Percentiles rank a stretch among this genome's conserved stretches.
Evolutionary conservation across 495 filamentous ascomycete species (phyloP).

Genomic region (Cercophora samala): DNA sequence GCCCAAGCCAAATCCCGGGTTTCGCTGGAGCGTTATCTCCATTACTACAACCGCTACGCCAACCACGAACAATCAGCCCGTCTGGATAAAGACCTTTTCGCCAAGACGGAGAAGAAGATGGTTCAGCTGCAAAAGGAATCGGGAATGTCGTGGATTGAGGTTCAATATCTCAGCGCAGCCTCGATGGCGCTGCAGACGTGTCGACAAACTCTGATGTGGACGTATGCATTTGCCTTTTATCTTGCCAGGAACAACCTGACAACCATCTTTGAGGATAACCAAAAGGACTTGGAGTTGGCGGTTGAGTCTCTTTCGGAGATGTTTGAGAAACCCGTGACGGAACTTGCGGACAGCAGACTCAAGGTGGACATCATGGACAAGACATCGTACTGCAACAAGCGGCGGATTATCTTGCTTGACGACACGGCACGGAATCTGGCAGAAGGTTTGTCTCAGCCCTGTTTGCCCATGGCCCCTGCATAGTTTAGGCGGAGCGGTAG

Average conservation of each 20-base stretch:
- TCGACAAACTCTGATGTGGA: conserved; percentile 97
- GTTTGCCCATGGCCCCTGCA: too few relatives aligned
- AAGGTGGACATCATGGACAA: conserved; percentile 99
- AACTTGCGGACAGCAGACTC: conserved; percentile 66
- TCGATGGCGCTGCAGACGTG: conserved; percentile 94
- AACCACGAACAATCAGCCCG: conserved; percentile 98
- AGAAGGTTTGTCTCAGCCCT: conserved; percentile 58
- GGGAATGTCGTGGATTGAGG: conserved; percentile 98
- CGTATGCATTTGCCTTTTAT: conserved; percentile 97
- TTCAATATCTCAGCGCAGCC: conserved; percentile 90
- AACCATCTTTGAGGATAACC: conserved; percentile 97
- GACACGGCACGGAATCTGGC: conserved; percentile 90
- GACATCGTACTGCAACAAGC: conserved; percentile 91
- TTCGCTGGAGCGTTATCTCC: conserved; percentile 87
- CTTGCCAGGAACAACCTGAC: conserved; percentile 91
- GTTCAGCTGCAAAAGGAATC: conserved; percentile 86
- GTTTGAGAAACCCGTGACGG: conserved; percentile 90
- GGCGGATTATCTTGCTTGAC: conserved; percentile 80
- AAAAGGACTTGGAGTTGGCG: conserved; percentile 95
- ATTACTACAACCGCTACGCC: conserved; percentile 98
- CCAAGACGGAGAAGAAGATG: conserved; percentile 99
- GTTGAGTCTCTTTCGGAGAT: conserved; percentile 94
- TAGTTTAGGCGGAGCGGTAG: background rate
- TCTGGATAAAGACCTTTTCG: conserved; percentile 90
- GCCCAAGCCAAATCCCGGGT: conserved; percentile 86